phyloP scores from a whole-genome alignment of 495 filamentous ascomycete species.

The Talaromyces proteolyticus region DNA sequence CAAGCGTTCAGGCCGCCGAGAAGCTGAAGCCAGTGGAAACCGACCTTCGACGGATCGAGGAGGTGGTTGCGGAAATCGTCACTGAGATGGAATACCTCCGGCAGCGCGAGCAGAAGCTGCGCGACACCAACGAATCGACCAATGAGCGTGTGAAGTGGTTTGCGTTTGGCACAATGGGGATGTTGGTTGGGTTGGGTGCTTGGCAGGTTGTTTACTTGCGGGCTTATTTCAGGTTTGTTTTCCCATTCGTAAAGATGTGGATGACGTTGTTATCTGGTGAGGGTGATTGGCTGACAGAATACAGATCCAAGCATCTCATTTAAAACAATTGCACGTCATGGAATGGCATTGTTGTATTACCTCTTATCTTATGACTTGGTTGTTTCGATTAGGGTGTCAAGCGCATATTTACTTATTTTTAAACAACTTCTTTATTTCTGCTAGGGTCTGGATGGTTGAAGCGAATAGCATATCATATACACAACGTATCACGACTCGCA shows the following conservation, averaged over 20 bases:
- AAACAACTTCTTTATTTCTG: too few relatives aligned
- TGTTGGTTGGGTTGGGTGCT: constrained; percentile 81
- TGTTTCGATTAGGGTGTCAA: neutral
- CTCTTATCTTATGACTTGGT: neutral
- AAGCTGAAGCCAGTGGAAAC: constrained; percentile 98
- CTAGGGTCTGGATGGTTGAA: neutral
- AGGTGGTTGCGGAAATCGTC: constrained; percentile 76
- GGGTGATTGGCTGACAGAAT: neutral
- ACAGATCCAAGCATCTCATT: constrained; percentile 10
- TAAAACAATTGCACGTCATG: constrained; percentile 1
- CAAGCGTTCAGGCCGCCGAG: constrained; percentile 89
- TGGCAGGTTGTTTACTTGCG: constrained; percentile 98
- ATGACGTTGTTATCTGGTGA: neutral
- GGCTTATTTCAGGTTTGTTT: constrained; percentile 82
- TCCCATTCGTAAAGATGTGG: neutral
- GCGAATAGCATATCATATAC: neutral
- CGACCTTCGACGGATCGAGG: constrained; percentile 88
- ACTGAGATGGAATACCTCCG: constrained; percentile 91
- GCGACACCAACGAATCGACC: constrained; percentile 99
- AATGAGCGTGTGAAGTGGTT: constrained; percentile 99
- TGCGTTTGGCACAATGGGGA: constrained; percentile 88
- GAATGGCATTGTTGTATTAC: neutral
- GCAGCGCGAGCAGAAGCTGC: constrained; percentile 82
- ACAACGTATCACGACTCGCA: neutral
- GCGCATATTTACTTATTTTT: too few relatives aligned